Evolutionary conservation across 2,329 filamentous ascomycete species (phyloP), one percentile per base, ranked within the genome.

Genomic region (Pochonia chlamydosporia): DNA sequence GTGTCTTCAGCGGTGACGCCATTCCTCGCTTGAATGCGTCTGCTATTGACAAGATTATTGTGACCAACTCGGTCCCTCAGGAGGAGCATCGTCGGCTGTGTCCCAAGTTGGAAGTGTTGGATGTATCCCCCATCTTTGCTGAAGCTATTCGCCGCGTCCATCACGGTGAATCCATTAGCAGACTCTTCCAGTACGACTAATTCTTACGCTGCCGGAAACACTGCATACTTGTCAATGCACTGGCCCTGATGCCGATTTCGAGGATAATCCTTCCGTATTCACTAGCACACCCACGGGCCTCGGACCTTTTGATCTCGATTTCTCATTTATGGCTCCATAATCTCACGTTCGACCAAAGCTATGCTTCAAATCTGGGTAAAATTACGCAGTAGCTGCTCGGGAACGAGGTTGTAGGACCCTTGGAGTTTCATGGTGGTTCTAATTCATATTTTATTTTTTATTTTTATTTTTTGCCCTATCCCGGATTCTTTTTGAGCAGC

Each of bases 141-240:
- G 92, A 97, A 77, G 89, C 93, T 43, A 96, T 97, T 58, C 87
- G 93, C 53, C 83, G 93, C 53, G 92, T 97, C 49, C 93, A 99
- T 69, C 91, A 97, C 67, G 93, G 93, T 60, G 93, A 99, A 73
- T 96, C 89, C 61, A 96, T 99, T 70, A 96, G 90, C 65, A 89
- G 93, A 51, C 78, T 99, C 44, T 99, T 99, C 54, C 65, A 69
- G 56, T 64, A 67, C 49, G 51, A 54, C 54, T 62, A 40, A 54
- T 11, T 10, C 11, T 28, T 14, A n/a, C n/a, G 20, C 13, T 13
- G n/a, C 16, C 11, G 11, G 20, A 6, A n/a, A 20, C 8, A 31
- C 23, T 23, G 24, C 33, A 20, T 10, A 13, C 23, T n/a, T 8
- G 36, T 16, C 44, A 28, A 30, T 31, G 13, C 25, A 18, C 5